Conservation (phyloP, 1,284 basidiomycete species). For the Pyrrhoderma noxium region DNA sequence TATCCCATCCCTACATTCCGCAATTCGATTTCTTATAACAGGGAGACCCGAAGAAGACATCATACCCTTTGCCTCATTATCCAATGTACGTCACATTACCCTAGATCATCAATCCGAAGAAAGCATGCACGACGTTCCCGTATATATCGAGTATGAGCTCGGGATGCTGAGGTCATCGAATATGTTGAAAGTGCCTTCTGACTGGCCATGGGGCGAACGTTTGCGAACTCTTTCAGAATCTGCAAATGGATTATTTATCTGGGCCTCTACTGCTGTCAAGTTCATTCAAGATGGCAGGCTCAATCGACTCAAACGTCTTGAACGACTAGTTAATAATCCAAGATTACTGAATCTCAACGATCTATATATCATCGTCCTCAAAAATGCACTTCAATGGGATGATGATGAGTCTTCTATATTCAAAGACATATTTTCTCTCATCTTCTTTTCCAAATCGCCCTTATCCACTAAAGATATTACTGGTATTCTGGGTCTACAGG, state of each 20-base stretch:
- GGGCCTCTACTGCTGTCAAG: background rate
- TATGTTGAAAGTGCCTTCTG: no score
- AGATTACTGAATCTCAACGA: background rate
- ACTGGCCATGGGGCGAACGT: background rate
- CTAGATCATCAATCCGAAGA: background rate
- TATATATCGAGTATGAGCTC: background rate
- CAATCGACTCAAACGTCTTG: background rate
- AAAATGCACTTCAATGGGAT: background rate
- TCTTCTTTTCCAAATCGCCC: background rate
- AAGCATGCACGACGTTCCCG: background rate
- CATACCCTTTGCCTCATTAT: background rate
- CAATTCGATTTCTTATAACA: slow-evolving; percentile 3
- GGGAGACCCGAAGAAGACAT: background rate
- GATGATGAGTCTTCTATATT: background rate
- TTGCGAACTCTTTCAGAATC: background rate
- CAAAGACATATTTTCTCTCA: background rate
- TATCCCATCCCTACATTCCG: background rate
- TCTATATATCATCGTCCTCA: background rate
- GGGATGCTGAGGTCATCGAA: background rate
- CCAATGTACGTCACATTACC: no score
- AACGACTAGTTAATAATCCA: background rate
- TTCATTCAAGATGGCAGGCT: background rate
- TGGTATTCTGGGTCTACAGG: no score
- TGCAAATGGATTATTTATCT: background rate
- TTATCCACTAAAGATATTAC: background rate